Evolutionary conservation across 2,329 filamentous ascomycete species (phyloP), one percentile per base, ranked within the genome.

Genomic region (Ceratocystis ficicola): DNA sequence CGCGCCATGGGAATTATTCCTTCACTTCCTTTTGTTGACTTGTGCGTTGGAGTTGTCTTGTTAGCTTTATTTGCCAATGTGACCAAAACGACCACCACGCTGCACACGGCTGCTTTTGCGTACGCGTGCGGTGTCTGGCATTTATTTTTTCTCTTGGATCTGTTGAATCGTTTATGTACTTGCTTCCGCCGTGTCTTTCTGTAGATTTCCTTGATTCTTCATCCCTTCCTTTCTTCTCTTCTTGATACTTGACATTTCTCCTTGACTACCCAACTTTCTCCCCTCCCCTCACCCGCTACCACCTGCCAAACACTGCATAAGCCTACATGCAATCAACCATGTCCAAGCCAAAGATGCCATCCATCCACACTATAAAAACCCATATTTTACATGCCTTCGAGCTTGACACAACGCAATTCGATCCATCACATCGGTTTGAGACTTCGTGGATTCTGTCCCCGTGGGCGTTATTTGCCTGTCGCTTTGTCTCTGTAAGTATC

Each of bases 391-490:
- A 69, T 62, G 71, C 71, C 52, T 77, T 80, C 70, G 71, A 72
- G 65, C 77, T 80, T 62, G 75, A 76, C 62, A 72, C 69, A 36
- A 76, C 74, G 69, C 72, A 74, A 41, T 83, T 78, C 77, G 81
- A 84, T 72, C 80, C 80, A 5, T 77, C 81, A 52, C 81, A 87
- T 74, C 83, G 86, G 67, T 91, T 88, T 76, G 83, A 85, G 74
- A 94, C 89, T 17, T 95, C 89, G 15, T 95, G 89, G 89, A 74
- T 92, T 7, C 75, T 95, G n/a, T 75, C 84, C 28, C 87, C 89
- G 0, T 80, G 80, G 71, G 71, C 80, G 1, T 79, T 93, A 61
- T 85, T 84, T 70, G 75, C 73, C 64, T 72, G 82, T 63, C 84
- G 86, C 68, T 81, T 81, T 62, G 67, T 78, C 50, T 78, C 85